Base-by-base conservation (phyloP, 2,329 filamentous ascomycete genomes). In the Cercospora berteroae region DNA sequence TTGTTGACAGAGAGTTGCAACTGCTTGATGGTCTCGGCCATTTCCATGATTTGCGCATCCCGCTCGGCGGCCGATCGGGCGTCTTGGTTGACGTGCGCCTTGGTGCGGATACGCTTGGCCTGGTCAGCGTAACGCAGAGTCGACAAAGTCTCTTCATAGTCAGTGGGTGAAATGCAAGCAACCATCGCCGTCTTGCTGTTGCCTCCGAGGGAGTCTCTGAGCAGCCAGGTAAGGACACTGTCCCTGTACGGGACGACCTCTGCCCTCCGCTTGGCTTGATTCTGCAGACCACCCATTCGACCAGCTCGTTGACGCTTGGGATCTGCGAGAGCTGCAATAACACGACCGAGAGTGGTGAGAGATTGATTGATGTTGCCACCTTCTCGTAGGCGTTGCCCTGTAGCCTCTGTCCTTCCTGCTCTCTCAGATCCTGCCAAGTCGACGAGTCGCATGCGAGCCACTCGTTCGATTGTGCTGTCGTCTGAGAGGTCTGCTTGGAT, bases 141-240 rank as follows among this genome's bases (percentile, higher is more conserved):
- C 2, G 93, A 97, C 1, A 99, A 86, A 0, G 95, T 99, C 79
- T 99, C 95, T 66, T 99, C 95, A 77, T 99, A 98, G 81, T 99
- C 95, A 0, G 92, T 90, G 0, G 95, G 95, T 5, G 93, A 90
- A 73, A 99, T 97, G 78, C 95, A 98, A 8, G 95, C 95, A 75
- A 99, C 97, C 95, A 99, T 99, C 69, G 95, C 95, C 9, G 95
- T 99, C 81, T 98, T 99, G 76, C 90, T 94, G 84, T 99, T 99
- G 64, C 95, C 95, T 12, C 95, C 95, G 0, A 99, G 84, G 1
- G 92, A 96, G 80, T 99, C 95, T 79, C 98, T 98, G 71, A 99
- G 85, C 4, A 99, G 86, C 94, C 94, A 90, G 10, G 88, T 90
- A 33, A 90, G 80, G 52, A 90, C 88, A 0, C 93, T 97, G 80